These are phyloP conservation scores for Epichloe baconii DNA, from an alignment of 2,329 filamentous ascomycete species.

Conservation along the genomic window DNA sequence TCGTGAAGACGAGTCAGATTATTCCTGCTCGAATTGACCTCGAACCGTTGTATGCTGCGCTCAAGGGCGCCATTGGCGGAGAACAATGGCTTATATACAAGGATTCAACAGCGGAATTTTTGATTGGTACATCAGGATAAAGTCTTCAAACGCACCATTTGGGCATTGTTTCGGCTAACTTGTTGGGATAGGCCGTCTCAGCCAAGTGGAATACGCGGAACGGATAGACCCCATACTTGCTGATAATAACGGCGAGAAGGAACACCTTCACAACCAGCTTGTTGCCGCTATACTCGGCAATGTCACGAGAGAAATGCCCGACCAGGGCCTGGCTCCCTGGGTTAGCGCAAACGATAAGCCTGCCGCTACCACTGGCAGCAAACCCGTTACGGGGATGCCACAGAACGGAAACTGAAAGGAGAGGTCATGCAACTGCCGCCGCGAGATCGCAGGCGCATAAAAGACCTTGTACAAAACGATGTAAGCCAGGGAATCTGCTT, in stretches of 20 bases:
- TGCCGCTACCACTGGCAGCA: slow-evolving; percentile 39
- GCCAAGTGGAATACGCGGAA: slow-evolving; percentile 46
- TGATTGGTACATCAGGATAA: slow-evolving; percentile 36
- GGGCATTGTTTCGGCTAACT: slow-evolving; percentile 15
- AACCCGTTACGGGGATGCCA: slow-evolving; percentile 49
- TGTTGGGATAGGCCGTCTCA: slow-evolving; percentile 40
- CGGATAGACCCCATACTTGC: slow-evolving; percentile 47
- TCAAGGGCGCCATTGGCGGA: slow-evolving; percentile 44
- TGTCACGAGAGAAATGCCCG: slow-evolving; percentile 56
- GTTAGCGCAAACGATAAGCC: slow-evolving; percentile 61
- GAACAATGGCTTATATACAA: slow-evolving; percentile 55
- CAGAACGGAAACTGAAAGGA: slow-evolving; percentile 51
- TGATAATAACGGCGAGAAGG: slow-evolving; percentile 43
- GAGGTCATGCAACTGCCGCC: slow-evolving; percentile 60
- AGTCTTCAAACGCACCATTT: neutral
- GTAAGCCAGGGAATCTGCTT: slow-evolving; percentile 20
- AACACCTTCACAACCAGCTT: slow-evolving; percentile 56
- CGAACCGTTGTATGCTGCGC: slow-evolving; percentile 48
- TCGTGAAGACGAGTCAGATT: slow-evolving; percentile 46
- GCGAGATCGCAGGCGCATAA: slow-evolving; percentile 52
- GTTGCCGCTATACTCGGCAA: slow-evolving; percentile 55
- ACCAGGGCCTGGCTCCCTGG: slow-evolving; percentile 55
- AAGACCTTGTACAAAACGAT: slow-evolving; percentile 49
- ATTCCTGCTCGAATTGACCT: slow-evolving; percentile 55
- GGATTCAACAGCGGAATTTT: slow-evolving; percentile 47